Conservation (phyloP, 1,284 basidiomycete genomes). For the Trichosporon ovoides region DNA sequence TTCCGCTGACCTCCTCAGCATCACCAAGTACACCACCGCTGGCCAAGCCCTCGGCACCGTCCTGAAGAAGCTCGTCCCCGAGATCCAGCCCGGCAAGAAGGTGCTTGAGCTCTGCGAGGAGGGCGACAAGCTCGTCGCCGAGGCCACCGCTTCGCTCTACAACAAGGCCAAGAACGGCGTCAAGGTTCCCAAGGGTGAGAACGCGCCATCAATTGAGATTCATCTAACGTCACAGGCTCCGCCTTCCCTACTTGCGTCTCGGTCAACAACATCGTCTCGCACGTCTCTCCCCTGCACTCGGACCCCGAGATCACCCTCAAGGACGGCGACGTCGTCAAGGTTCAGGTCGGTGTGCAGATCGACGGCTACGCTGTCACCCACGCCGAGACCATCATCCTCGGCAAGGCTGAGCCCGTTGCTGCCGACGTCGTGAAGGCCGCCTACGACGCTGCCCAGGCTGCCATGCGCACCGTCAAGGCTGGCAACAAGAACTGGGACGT, state of each 20-base stretch:
- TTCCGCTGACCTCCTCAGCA: constrained; percentile 23
- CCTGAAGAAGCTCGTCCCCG: constrained; percentile 75
- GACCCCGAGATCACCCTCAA: constrained; percentile 67
- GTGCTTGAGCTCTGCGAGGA: constrained; percentile 79
- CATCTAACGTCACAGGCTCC: constrained; percentile 56
- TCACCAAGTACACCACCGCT: constrained; percentile 64
- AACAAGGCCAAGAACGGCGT: constrained; percentile 83
- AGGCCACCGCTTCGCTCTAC: constrained; percentile 76
- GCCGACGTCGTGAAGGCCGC: constrained; percentile 93
- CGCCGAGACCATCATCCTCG: constrained; percentile 87
- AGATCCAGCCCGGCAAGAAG: constrained; percentile 74
- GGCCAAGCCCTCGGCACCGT: constrained; percentile 84
- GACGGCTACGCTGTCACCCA: constrained; percentile 63
- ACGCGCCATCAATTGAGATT: not conserved
- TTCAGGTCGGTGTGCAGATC: constrained; percentile 93
- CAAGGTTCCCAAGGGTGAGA: constrained; percentile 74
- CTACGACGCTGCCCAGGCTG: constrained; percentile 84
- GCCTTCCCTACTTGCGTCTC: constrained; percentile 92
- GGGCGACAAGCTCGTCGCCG: constrained; percentile 87
- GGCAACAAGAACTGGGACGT: constrained; percentile 94
- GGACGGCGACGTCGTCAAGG: constrained; percentile 89
- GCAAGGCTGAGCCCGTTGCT: constrained; percentile 70
- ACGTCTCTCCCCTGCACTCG: constrained; percentile 56
- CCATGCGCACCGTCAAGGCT: constrained; percentile 77
- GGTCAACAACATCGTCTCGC: constrained; percentile 66